phyloP scores from a whole-genome alignment of 2,329 filamentous ascomycete genomes.

The Sarocladiaceae sp. region DNA sequence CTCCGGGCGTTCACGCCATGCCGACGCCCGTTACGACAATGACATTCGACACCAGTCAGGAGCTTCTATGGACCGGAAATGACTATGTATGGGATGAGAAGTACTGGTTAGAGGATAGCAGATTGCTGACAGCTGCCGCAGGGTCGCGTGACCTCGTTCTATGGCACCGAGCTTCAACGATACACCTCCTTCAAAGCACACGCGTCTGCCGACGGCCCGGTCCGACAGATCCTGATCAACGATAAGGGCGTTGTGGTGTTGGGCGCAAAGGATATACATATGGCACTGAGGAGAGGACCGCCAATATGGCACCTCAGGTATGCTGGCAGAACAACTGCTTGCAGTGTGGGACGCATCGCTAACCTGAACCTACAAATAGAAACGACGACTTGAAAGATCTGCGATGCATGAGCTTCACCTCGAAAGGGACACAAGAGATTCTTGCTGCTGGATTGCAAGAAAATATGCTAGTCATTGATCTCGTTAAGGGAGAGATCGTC shows the following conservation, averaged over 20 bases:
- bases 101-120: not conserved
- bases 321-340: conserved; percentile 16
- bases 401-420: conserved; percentile 92
- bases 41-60: conserved; percentile 82
- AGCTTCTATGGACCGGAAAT: conserved; percentile 89
- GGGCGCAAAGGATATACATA: conserved; percentile 77
- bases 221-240: conserved; percentile 85
- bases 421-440: conserved; percentile 75
- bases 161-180: conserved; percentile 73
- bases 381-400: conserved; percentile 76
- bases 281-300: conserved; percentile 74
- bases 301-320: conserved; percentile 85
- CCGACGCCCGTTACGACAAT: conserved; percentile 70
- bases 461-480: conserved; percentile 71
- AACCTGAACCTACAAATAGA: conserved; percentile 36
- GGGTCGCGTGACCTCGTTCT: conserved; percentile 87
- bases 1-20: conserved; percentile 63
- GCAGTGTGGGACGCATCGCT: not conserved
- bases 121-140: conserved; percentile 27
- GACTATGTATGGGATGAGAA: conserved; percentile 60
- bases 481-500: conserved; percentile 63
- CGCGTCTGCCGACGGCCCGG: conserved; percentile 62
- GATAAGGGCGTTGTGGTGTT: conserved; percentile 86
- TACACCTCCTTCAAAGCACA: conserved; percentile 91
- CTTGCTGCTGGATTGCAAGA: conserved; percentile 82